Evolutionary conservation across 1,284 basidiomycete genomes (phyloP).

Genomic region (Ustilago sp.): DNA sequence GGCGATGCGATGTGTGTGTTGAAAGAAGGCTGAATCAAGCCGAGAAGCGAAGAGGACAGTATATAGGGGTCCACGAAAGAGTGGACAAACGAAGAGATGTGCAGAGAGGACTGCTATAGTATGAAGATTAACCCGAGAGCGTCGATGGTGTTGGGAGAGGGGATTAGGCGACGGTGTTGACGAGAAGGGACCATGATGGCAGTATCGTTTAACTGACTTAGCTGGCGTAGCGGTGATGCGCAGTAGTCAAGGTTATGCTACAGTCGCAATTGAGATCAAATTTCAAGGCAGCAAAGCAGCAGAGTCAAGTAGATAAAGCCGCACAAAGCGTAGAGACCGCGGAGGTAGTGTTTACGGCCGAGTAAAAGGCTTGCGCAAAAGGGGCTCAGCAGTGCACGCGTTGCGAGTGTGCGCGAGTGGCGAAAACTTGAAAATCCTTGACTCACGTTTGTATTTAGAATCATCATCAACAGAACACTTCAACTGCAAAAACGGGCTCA

Average conservation of each 20-base stretch:
- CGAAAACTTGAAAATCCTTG: too few relatives aligned
- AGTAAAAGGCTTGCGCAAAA: too few relatives aligned
- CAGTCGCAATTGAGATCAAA: background rate
- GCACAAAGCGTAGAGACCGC: too few relatives aligned
- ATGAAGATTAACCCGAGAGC: background rate
- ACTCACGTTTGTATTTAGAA: too few relatives aligned
- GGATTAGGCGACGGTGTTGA: background rate
- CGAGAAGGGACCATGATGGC: background rate
- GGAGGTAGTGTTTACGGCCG: too few relatives aligned
- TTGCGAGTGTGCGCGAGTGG: too few relatives aligned
- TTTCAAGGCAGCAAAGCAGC: constrained; percentile 1
- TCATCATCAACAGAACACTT: too few relatives aligned
- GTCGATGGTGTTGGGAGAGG: background rate
- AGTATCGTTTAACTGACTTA: background rate
- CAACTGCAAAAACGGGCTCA: background rate
- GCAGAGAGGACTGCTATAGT: constrained; percentile 28
- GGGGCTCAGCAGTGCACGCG: too few relatives aligned
- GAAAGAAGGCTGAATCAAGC: constrained; percentile 1
- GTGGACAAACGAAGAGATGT: constrained; percentile 10
- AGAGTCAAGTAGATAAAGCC: too few relatives aligned
- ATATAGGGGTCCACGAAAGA: constrained; percentile 11
- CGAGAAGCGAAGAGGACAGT: background rate
- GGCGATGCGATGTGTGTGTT: background rate
- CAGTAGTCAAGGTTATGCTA: background rate
- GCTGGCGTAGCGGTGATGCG: background rate